Base-by-base conservation (phyloP, 345 rosid genomes). In the Pugionium cornutum region DNA sequence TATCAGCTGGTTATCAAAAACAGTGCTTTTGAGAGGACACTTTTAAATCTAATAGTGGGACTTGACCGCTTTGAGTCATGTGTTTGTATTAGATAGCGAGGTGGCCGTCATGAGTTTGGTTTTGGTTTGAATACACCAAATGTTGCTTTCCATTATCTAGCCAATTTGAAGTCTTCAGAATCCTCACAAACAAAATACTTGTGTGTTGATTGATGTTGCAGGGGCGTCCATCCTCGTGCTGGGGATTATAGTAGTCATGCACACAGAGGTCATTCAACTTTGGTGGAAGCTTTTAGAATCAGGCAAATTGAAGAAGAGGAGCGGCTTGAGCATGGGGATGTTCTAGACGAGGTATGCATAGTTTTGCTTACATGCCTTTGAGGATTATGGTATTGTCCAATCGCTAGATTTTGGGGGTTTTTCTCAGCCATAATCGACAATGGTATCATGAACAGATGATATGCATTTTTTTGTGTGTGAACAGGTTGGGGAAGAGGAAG, bases 221-320 rank as follows among this genome's bases (percentile, higher is more conserved):
- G 98, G 83, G 78, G 81, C 55, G 75, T 73, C 68, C 76, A 74
- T 78, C 86, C 83, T 77, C 89, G 90, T 46, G 94, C 96, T 3
- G 79, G 68, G 58, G 89, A 86, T 26, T 86, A 85, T 57, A 25
- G 76, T 46, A 79, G 80, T 60, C 84, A 77, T 70, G 85, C 78
- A 71, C 84, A 82, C 72, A 85, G 82, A 81, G 71, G 84, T 4
- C 76, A 74, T 48, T 66, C 76, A 54, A 84, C 91, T n/a, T 89
- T 90, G 76, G 86, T 89, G 69, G 96, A 92, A 68, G 87, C 86
- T 60, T 92, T 86, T 71, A 82, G 90, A 82, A 86, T 66, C 75
- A 77, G 88, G 96, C 94, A 83, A 68, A 73, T 81, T 36, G 95
- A 89, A 78, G 94, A 83, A 55, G 85, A 86, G 57, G 91, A 83